These are phyloP conservation scores for Bassia scoparia DNA, from an alignment of 148 eudicot genomes.

Conservation along the genomic window DNA sequence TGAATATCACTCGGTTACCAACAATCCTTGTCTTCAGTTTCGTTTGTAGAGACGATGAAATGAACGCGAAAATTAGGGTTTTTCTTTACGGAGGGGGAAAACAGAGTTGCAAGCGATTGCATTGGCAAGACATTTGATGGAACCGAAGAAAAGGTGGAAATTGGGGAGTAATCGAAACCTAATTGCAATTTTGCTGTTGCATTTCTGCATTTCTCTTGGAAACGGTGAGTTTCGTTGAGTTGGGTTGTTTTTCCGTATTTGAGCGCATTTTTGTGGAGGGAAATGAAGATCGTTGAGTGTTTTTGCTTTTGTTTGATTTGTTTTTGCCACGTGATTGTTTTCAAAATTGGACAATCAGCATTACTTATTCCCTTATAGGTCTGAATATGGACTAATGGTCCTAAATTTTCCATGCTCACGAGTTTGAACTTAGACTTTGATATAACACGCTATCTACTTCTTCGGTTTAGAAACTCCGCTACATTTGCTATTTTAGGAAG, in stretches of 20 bases:
- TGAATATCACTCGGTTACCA: slow-evolving; percentile 26
- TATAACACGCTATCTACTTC: too few relatives aligned
- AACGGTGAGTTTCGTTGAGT: background rate
- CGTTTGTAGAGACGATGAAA: slow-evolving; percentile 27
- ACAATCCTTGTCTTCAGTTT: slow-evolving; percentile 20
- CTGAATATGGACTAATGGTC: too few relatives aligned
- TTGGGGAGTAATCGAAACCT: slow-evolving; percentile 16
- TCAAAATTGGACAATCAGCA: slow-evolving; percentile 9
- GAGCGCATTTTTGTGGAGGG: slow-evolving; percentile 28
- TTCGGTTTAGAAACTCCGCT: too few relatives aligned
- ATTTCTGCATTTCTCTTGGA: too few relatives aligned
- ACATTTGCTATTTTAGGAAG: too few relatives aligned
- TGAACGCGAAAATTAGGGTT: slow-evolving; percentile 8
- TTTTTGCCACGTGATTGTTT: slow-evolving; percentile 1
- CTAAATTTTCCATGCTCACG: too few relatives aligned
- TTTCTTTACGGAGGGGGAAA: background rate
- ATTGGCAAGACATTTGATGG: background rate
- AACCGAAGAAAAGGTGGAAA: slow-evolving; percentile 7
- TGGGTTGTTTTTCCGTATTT: background rate
- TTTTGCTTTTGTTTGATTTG: background rate
- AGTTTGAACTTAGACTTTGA: too few relatives aligned
- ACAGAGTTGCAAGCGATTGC: background rate
- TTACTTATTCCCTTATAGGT: too few relatives aligned
- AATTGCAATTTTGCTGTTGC: too few relatives aligned
- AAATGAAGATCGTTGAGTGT: slow-evolving; percentile 18